Base-by-base conservation (phyloP, 129 eudicot species). In the Chrysanthemum seticuspe region DNA sequence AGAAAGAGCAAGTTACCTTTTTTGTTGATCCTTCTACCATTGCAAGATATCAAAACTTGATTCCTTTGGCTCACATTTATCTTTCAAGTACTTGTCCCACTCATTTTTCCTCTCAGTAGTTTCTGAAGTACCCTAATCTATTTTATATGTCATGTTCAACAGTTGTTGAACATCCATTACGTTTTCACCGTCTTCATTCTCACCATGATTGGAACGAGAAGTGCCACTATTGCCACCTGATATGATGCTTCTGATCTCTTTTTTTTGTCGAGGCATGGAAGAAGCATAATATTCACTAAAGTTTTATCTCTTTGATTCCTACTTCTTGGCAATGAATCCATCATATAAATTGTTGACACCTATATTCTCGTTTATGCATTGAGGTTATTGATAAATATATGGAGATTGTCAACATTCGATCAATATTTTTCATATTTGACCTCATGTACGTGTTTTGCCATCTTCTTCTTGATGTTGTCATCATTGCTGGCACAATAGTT, bases 21-120 rank as follows among this genome's bases (percentile, higher is more conserved):
- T 34, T 65, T 65, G 69, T 14, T 65, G 23, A 40, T 34, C 69
- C 51, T 65, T 65, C 69, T 53, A 65, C 53, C 53, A 36, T 65
- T 65, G 45, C 13, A 65, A 65, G 5, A 65, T n/a, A 44, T 65
- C 27, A 65, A 36, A 65, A 14, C 69, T 4, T 13, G 69, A 9
- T 6, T 65, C 69, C 4, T 5, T 31, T 5, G 31, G 49, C 18
- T 62, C 68, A 29, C 68, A 34, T 9, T 62, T 13, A 12, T 64
- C 68, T 36, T 14, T 3, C 11, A 36, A 7, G 5, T 65, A 65
- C 5, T 65, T 65, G 5, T 65, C 70, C 7, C 18, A 10, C 14
- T 65, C 70, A 65, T 16, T 65, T 16, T 44, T 65, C 12, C 19
- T 65, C 54, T 40, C 51, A 16, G 10, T 14, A 2, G 34, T 65